Base-by-base conservation (phyloP, 352 stramenopile genomes). In the Pythium vanterpoolii region DNA sequence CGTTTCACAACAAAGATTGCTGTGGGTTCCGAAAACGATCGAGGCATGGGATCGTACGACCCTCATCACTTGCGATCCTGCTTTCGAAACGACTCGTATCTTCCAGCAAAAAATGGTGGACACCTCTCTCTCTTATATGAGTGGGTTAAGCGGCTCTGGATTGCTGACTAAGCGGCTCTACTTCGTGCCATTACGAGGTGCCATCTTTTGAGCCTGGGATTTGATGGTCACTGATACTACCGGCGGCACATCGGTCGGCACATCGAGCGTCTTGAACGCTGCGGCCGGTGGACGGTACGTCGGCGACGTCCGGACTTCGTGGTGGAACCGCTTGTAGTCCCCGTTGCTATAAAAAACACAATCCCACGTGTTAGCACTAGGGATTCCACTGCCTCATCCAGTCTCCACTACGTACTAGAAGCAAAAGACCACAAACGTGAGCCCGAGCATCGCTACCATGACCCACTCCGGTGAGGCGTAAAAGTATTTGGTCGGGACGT, bases 401-500 rank as follows among this genome's bases (percentile, higher is more conserved):
- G 36, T 43, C n/a, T n/a, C n/a, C 13, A 28, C 11, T 36, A 79
- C 78, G 34, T 75, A 86, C 72, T 71, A 86, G 55, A 77, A 79
- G 64, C 66, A 79, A 60, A 90, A 86, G 5, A 76, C 30, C 18
- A 85, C 21, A 39, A 76, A 75, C 13, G 77, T 84, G 23, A 73
- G 5, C 1, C 69, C 44, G 1, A 79, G 61, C 42, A 86, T 40
- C 34, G 77, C 49, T 10, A 75, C 67, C 63, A 88, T 80, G 26
- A 83, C 57, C 71, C 70, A 79, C 63, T 88, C 72, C 1, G 80
- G 77, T 9, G 66, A 80, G 0, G 67, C 69, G 53, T 82, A 86
- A 24, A 84, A 78, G 27, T 75, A 71, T 48, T 64, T 69, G 16
- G 28, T n/a, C 5, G 71, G 64, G 0, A 79, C 59, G 26, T 76